Evolutionary conservation across 495 filamentous ascomycete genomes (phyloP).

Genomic region (Aspergillus carlsbadensis): DNA sequence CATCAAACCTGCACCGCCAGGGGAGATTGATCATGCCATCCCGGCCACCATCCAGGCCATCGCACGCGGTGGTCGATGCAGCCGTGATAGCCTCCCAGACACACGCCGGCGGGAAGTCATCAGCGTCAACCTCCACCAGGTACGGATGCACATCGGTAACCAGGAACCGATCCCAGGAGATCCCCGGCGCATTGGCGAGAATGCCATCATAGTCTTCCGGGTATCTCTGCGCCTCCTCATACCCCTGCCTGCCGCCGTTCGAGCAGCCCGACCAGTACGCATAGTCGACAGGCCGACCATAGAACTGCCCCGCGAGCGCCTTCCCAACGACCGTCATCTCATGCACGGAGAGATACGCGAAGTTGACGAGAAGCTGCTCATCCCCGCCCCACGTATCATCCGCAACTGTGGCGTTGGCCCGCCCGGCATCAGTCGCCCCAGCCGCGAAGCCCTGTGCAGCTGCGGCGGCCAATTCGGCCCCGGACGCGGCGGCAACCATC

Average conservation of each 20-base stretch:
- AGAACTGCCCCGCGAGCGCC: conserved; percentile 4
- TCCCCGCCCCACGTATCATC: background rate
- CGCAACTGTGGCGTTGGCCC: background rate
- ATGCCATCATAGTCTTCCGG: conserved; percentile 56
- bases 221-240: conserved; percentile 34
- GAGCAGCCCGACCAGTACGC: conserved; percentile 46
- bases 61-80: background rate
- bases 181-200: conserved; percentile 45
- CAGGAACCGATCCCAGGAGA: conserved; percentile 11
- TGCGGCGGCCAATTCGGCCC: too few relatives aligned
- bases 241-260: conserved; percentile 41
- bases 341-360: background rate
- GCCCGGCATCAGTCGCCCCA: background rate
- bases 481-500: background rate
- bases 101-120: background rate
- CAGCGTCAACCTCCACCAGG: background rate
- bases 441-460: background rate
- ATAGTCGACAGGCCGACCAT: conserved; percentile 14
- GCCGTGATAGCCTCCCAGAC: background rate
- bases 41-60: background rate
- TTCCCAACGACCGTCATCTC: conserved; percentile 6
- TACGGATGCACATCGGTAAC: background rate
- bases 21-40: background rate
- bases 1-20: background rate
- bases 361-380: background rate